These are phyloP conservation scores for Pseudogymnoascus pannorum DNA, from an alignment of 2,329 filamentous ascomycete species.

Conservation along the genomic window DNA sequence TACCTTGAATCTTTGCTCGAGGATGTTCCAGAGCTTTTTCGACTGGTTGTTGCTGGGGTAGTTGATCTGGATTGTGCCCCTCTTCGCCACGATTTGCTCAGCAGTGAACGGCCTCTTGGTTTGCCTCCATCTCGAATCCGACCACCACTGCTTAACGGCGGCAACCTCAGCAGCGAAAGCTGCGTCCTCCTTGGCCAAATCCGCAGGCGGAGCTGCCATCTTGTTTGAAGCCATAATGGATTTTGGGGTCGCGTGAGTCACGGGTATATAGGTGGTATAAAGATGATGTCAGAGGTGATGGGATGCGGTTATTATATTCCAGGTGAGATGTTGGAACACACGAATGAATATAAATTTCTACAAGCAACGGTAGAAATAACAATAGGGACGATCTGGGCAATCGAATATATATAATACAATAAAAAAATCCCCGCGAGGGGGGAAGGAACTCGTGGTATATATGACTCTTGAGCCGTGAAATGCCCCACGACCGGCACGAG, in stretches of 20 bases:
- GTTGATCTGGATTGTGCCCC: conserved; percentile 81
- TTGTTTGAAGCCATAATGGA: conserved; percentile 34
- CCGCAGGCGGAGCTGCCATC: conserved; percentile 52
- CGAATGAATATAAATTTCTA: neutral
- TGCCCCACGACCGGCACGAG: neutral
- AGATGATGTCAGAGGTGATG: neutral
- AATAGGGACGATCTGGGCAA: neutral
- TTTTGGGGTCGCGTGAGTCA: neutral
- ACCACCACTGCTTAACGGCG: conserved; percentile 91
- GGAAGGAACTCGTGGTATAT: neutral
- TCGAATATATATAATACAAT: neutral
- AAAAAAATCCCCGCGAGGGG: neutral
- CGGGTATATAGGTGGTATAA: neutral
- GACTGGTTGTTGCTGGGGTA: conserved; percentile 84
- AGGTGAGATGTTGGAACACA: neutral
- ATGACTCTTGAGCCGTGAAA: neutral
- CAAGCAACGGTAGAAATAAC: neutral
- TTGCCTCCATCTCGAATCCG: conserved; percentile 80
- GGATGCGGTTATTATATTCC: neutral
- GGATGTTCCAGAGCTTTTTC: conserved; percentile 90
- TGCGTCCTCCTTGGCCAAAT: conserved; percentile 49
- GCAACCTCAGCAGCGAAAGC: conserved; percentile 66
- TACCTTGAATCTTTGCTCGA: conserved; percentile 82
- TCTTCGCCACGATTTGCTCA: conserved; percentile 93
- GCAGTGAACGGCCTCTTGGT: conserved; percentile 91